Conservation (phyloP, 2,329 filamentous ascomycete species). For the Diaporthe caulivora region DNA sequence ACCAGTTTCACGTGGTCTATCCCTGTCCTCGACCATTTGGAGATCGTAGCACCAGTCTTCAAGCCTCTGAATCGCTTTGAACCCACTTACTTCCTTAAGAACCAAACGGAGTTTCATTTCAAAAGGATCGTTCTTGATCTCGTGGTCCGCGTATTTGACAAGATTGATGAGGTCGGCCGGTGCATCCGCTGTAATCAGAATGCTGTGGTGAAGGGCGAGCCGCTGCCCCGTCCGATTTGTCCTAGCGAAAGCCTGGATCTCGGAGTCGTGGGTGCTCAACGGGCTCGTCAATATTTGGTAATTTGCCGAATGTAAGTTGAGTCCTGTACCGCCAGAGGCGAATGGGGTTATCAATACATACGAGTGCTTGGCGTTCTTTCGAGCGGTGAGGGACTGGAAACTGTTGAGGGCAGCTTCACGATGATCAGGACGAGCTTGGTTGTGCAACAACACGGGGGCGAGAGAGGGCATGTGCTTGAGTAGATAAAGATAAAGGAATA, state of each 20-base stretch:
- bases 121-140: neutral
- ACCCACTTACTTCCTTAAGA: neutral
- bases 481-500: neutral
- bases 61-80: neutral
- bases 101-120: neutral
- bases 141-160: neutral
- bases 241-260: neutral
- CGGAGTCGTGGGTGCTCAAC: neutral
- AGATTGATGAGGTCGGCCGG: neutral
- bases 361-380: neutral
- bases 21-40: too few species aligned
- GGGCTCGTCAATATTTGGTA: neutral
- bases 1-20: too few species aligned
- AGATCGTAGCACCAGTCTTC: neutral
- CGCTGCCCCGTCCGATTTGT: neutral
- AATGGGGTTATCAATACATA: neutral
- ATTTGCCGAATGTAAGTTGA: slow-evolving; percentile 7
- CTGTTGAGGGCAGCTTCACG: neutral
- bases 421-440: neutral
- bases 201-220: neutral
- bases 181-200: neutral
- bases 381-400: neutral
- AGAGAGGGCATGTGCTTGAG: neutral
- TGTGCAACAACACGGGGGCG: neutral
- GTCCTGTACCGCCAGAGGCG: neutral